Conservation (phyloP, 2,329 filamentous ascomycete species). For the Beauveria rudraprayagi region DNA sequence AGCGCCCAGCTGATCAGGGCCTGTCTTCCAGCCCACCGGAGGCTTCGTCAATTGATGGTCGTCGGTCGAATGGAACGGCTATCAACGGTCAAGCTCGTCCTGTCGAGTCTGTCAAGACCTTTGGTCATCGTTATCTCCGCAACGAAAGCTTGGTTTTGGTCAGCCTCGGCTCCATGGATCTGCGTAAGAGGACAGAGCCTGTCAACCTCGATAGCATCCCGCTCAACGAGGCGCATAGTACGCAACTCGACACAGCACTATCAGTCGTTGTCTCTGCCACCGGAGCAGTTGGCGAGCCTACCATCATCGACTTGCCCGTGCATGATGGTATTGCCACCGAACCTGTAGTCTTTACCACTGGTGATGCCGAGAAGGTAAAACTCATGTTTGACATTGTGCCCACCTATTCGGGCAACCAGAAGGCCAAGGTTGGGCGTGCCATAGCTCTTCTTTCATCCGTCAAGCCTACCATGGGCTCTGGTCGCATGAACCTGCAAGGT, state of each 20-base stretch:
- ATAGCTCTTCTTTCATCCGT: conserved; percentile 83
- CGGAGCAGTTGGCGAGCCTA: conserved; percentile 78
- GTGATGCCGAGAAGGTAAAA: conserved; percentile 72
- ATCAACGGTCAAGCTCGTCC: conserved; percentile 39
- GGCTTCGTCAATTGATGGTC: conserved; percentile 53
- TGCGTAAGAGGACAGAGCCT: conserved; percentile 69
- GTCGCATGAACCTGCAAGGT: conserved; percentile 85
- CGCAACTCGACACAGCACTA: conserved; percentile 86
- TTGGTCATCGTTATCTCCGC: conserved; percentile 89
- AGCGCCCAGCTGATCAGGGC: conserved; percentile 18
- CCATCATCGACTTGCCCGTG: conserved; percentile 83
- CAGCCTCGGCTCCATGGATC: conserved; percentile 91
- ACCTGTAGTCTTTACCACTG: conserved; percentile 80
- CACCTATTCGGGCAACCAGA: conserved; percentile 84
- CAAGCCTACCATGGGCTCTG: conserved; percentile 71
- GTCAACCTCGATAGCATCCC: conserved; percentile 86
- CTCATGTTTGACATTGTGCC: conserved; percentile 91
- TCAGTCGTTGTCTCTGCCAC: conserved; percentile 84
- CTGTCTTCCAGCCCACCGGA: conserved; percentile 29
- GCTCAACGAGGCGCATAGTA: conserved; percentile 78
- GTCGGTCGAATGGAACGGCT: conserved; percentile 40
- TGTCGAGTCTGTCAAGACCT: conserved; percentile 81
- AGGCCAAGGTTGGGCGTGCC: conserved; percentile 80
- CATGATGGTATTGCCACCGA: conserved; percentile 92
- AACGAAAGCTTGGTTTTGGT: conserved; percentile 85